Evolutionary conservation across 169 alveolate genomes (phyloP), one percentile per base, ranked within the genome.

Genomic region (Plasmodium blacklocki): DNA sequence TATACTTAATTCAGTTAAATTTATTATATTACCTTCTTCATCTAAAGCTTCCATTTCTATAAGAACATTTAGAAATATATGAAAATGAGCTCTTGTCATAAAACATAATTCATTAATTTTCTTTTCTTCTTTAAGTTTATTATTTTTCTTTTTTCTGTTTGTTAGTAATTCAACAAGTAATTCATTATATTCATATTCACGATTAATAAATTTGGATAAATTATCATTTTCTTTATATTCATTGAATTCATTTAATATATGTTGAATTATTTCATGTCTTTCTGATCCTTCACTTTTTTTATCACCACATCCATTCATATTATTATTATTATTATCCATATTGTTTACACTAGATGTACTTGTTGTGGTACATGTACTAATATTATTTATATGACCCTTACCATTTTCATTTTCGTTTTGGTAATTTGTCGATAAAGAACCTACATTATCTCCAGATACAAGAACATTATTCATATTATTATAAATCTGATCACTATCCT

Each of bases 31-130:
- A 11, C 96, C 92, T 18, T 89, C 85, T 18, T 76, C 83, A 88
- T 94, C 96, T 43, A 94, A 23, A n/a, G 93, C 76, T 21, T 93
- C 96, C 67, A 92, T 89, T 59, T 74, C 85, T 56, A 94, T 70
- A 49, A 94, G 88, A 21, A 88, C 92, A 70, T 94, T 94, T 73
- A 90, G 68, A 67, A 74, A 88, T 15, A 92, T 73, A 21, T 89
- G 68, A 62, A 78, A 89, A 56, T 83, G 91, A n/a, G 43, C 59
- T 58, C 59, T 83, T 19, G 70, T 83, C 76, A 60, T 83, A 73
- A 62, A 83, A 62, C 85, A 68, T 60, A 83, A 56, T 45, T 83
- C 91, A 49, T 58, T 68, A 56, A 83, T 56, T 29, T 83, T 68
- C 71, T 50, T 52, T 32, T 62, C 66, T 29, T 67, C 52, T 26